Evolutionary conservation across 768 basidiomycete genomes (phyloP), one percentile per base, ranked within the genome.

Genomic region (Termitomyces sp.): DNA sequence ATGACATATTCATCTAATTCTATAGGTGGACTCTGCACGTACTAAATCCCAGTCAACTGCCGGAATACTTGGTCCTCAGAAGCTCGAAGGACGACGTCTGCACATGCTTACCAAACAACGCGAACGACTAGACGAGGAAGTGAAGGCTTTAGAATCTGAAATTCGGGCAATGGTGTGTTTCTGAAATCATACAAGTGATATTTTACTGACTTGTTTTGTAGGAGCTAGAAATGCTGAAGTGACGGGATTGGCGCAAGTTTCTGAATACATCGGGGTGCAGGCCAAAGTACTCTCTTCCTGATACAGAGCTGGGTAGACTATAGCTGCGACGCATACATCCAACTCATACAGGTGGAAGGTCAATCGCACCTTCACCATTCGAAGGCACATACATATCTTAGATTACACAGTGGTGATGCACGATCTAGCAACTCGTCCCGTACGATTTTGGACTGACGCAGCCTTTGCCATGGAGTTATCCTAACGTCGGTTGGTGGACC

Each of bases 31-130:
- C 49, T 75, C 76, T 26, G 80, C 80, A 0, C 77, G 79, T 57
- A 76, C 76, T 36, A 73, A 74, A 51, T 76, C 80, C 38, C 66
- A 77, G 26, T 69, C 77, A 0, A 73, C 78, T 0, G 77, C 77
- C 5, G 80, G 77, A 18, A 79, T 82, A 0, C 77, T 80, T 13
- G 76, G 81, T 42, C 70, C 79, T 6, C 84, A 83, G 66, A 90
- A 88, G 63, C 75, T 85, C 8, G 88, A 91, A 65, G 80, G 80
- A 33, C 77, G 87, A 16, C 79, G 85, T 45, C 69, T 88, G 32
- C 85, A 88, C 58, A 77, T 82, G 68, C 72, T 90, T 6, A 76
- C 76, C 13, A 86, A 83, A 61, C 87, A 91, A 62, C 77, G 86
- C 38, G 82, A 88, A 67, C 77, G 80, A 49, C 70, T 92, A 26